Base-by-base conservation (phyloP, 2,329 filamentous ascomycete genomes). In the Penicillium fuscoglaucum region DNA sequence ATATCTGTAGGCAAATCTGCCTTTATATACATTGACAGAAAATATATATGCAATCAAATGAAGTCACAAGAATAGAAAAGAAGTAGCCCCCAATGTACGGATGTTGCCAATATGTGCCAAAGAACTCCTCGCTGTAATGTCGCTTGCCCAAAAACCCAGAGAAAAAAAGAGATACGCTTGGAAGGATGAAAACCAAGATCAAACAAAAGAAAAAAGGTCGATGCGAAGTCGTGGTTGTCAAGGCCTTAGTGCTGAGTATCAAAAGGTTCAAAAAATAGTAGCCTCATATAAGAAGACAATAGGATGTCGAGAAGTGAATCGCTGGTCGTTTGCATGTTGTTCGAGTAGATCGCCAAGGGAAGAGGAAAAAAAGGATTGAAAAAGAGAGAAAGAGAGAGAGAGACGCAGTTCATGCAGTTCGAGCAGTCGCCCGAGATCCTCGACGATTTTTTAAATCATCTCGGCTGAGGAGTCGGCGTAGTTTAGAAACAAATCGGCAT, bases 401-500 rank as follows among this genome's bases (percentile, higher is more conserved):
- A 52, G 31, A 50, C 47, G 41, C 35, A 55, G 44, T 51, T 49
- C 29, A 47, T 35, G 51, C 46, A 21, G 51, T 53, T 60, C 45
- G 62, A 48, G 59, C 39, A 29, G 58, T 61, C 7, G 58, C 61
- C 15, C 60, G 45, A 9, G 61, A 63, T 43, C 63, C 61, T 56
- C 64, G 66, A 37, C 68, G 69, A 54, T 59, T 40, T 54, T 63
- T 66, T 46, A 72, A 47, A 40, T 73, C 71, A n/a, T 74, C 70
- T 37, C 71, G 69, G 52, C 65, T 68, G 43, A 74, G 70, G 15
- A 74, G 58, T 52, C 70, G 67, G 31, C 72, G 69, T 26, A 74
- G 63, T 61, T 66, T 68, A 26, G 69, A 72, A 48, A 73, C 71
- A 44, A 74, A 66, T 48, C 70, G 67, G 40, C 64, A 62, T 26